Percentiles rank a stretch among this genome's conserved stretches.
Evolutionary conservation across 1,284 basidiomycete genomes (phyloP).

Genomic region (Pascua sp.): DNA sequence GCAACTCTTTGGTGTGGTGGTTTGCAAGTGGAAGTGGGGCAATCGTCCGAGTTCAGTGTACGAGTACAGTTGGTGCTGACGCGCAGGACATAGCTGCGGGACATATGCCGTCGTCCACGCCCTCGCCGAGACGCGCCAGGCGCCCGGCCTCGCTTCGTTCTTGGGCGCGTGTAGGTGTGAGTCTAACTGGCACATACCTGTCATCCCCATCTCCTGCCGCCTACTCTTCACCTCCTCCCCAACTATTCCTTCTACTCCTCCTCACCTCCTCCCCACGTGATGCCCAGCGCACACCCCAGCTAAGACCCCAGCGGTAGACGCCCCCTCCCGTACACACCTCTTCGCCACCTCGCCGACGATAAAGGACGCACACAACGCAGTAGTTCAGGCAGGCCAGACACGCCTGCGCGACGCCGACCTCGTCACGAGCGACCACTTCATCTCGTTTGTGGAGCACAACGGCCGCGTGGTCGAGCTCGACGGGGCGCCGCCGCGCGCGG

Average conservation of each 20-base stretch:
- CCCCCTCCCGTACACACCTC: constrained; percentile 10
- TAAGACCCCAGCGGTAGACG: neutral
- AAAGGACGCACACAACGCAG: constrained; percentile 18
- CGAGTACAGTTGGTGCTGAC: no score
- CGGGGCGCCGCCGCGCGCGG: constrained; percentile 19
- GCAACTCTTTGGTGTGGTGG: neutral
- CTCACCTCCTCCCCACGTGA: no score
- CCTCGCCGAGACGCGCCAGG: constrained; percentile 17
- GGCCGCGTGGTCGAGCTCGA: constrained; percentile 23
- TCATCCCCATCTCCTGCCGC: no score
- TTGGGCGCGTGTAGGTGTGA: constrained; percentile 16
- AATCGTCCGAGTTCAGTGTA: no score
- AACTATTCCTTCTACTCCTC: no score
- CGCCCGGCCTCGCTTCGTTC: constrained; percentile 16
- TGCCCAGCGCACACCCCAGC: neutral
- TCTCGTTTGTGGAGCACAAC: constrained; percentile 16
- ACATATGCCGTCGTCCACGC: constrained; percentile 27
- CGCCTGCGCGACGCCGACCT: constrained; percentile 17
- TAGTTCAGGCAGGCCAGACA: constrained; percentile 18
- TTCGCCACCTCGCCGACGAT: constrained; percentile 15
- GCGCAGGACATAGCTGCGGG: constrained; percentile 25
- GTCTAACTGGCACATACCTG: no score
- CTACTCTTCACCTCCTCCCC: no score
- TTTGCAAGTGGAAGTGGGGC: no score
- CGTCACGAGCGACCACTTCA: constrained; percentile 26